Base-by-base conservation (phyloP, 2,329 filamentous ascomycete genomes). In the Coniochaeta prunicola region DNA sequence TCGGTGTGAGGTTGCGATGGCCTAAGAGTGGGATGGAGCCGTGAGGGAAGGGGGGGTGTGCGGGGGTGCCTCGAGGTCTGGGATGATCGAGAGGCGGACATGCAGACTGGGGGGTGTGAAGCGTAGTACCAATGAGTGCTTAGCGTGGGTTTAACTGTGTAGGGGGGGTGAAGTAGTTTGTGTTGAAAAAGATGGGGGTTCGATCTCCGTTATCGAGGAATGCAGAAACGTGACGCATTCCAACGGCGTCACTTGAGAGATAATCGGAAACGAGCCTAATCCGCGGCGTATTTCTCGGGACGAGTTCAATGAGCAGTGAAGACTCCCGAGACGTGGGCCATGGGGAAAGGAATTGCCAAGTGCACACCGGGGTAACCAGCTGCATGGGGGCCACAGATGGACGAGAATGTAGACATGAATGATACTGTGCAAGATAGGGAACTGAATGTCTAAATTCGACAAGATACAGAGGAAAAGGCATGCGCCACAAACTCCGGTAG, bases 1-100 rank as follows among this genome's bases (percentile, higher is more conserved):
- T 55, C 53, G 53, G 53, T 55, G 53, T 33, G 53, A 33, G 17
- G 6, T 10, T 36, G 53, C 28, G 12, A 33, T 30, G 45, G 45
- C 26, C 45, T 15, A 28, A 21, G 53, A n/a, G 53, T 55, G 53
- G 53, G 53, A 55, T 55, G 53, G 53, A 55, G 53, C 30, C 53
- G 33, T 36, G 17, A 34, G 15, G n/a, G 53, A 36, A 55, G 45
- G 30, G 53, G 48, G 53, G n/a, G 30, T 36, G 53, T 55, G 53
- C 53, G 53, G 53, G 53, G 53, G 53, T 1, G 13, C 12, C 19
- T 33, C 21, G 30, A 33, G 33, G 53, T 26, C 53, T 55, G 53
- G 33, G 53, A 55, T 21, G 30, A 17, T 50, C 30, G 45, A 50
- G 45, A 50, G 45, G 45, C 45, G 45, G 45, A 50, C 45, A 17